Evolutionary conservation across 1,139 yeast species (phyloP).

Genomic region (Yamadazyma mexicana): DNA sequence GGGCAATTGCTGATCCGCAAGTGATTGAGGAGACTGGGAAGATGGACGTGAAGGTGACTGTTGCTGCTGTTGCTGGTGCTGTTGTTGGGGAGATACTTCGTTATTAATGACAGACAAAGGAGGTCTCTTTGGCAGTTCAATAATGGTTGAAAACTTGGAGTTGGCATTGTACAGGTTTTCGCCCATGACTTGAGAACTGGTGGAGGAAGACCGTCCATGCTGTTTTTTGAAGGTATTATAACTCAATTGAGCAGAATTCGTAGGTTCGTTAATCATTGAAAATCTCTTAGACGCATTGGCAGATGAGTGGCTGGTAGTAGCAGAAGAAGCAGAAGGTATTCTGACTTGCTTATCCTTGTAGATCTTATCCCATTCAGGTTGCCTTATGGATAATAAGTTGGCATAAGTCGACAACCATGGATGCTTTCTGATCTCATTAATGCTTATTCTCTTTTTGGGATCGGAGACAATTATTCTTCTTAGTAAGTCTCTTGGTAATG

Average conservation of each 20-base stretch:
- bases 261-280: constrained; percentile 47
- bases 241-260: constrained; percentile 33
- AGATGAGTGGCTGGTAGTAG: constrained; percentile 1
- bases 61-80: constrained; percentile 11
- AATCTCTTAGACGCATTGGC: constrained; percentile 32
- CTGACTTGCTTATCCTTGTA: constrained; percentile 32
- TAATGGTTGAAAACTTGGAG: constrained; percentile 34
- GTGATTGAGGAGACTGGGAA: constrained; percentile 12
- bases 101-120: constrained; percentile 15
- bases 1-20: constrained; percentile 2
- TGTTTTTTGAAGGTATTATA: constrained; percentile 13
- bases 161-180: constrained; percentile 3
- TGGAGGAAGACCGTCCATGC: constrained; percentile 43
- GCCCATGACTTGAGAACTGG: constrained; percentile 6
- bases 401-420: constrained; percentile 86
- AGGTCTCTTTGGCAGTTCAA: constrained; percentile 42
- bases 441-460: constrained; percentile 73
- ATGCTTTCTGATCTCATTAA: constrained; percentile 74
- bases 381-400: constrained; percentile 77
- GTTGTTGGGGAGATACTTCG: constrained; percentile 11
- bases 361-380: constrained; percentile 83
- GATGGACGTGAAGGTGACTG: constrained; percentile 1
- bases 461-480: constrained; percentile 83
- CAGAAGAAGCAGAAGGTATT: constrained; percentile 11
- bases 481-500: constrained; percentile 87